Base-by-base conservation (phyloP, 176 grass and related monocot species). In the Raddia guianensis region DNA sequence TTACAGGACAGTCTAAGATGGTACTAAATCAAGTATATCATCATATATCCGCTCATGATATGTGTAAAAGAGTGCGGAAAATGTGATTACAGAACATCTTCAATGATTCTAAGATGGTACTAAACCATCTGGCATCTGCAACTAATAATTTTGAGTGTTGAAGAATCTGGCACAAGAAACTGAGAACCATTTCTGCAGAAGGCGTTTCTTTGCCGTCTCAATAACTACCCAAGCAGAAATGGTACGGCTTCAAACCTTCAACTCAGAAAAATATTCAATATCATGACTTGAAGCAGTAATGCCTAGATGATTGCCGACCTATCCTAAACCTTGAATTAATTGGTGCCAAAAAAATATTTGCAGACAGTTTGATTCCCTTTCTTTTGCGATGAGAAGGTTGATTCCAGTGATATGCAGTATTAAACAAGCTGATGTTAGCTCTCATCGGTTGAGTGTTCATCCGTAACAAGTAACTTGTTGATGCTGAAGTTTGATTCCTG, bases 361-460 rank as follows among this genome's bases (percentile, higher is more conserved):
- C 46, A 2, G 6, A 19, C 12, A 19, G 27, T 50, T 15, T 51
- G 2, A 67, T 49, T 49, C 37, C 18, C 12, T 33, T 75, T 63
- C 11, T 34, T 1, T 3, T 7, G 56, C 58, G 0, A 77, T 2
- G 47, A 76, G 63, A 63, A 49, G 74, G 62, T 60, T 9, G 27
- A 59, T 66, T 40, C 6, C 12, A 9, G 8, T 49, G 18, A 35
- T 21, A 66, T 21, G 53, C 19, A 50, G 53, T 40, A 50, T 64
- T 50, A 68, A 33, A 53, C 35, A 14, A 73, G n/a, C 3, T 4
- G 32, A 58, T 74, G 33, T 75, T 74, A 75, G 6, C 2, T 33
- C 49, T 75, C 70, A 69, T 52, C 16, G 73, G 72, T 80, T 80
- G 82, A 88, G 86, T 80, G 75, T 84, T 46, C 75, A 84, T 53